Conservation (phyloP, 345 rosid genomes). For the Heritiera fomes region DNA sequence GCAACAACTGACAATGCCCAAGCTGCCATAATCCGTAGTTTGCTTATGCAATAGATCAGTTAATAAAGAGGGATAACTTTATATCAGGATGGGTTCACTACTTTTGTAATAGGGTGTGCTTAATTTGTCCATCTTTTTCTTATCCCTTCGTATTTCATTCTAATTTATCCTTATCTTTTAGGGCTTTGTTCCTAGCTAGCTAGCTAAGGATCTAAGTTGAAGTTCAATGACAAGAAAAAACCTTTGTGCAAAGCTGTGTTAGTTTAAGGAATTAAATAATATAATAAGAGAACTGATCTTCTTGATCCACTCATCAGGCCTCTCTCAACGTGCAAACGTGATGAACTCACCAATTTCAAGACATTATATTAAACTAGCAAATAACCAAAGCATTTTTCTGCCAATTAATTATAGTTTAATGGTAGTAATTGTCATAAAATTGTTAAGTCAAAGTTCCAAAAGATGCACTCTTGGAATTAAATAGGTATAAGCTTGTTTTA, state of each 20-base stretch:
- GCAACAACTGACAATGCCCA: conserved; percentile 72
- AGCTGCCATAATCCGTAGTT: conserved; percentile 71
- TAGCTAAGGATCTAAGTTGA: conserved; percentile 1
- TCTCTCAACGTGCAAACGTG: conserved; percentile 17
- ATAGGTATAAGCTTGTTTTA: no score
- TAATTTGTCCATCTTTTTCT: background rate
- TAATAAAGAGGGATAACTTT: background rate
- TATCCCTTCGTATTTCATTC: conserved; percentile 3
- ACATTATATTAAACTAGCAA: background rate
- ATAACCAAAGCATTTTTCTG: background rate
- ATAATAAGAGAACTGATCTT: conserved; percentile 24
- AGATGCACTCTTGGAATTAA: no score
- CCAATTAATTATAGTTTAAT: background rate
- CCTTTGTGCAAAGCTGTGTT: conserved; percentile 25
- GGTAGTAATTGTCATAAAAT: no score
- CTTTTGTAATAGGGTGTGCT: background rate
- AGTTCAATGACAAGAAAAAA: background rate
- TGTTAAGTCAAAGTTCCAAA: no score
- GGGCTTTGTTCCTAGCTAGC: conserved; percentile 13
- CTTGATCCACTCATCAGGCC: conserved; percentile 5
- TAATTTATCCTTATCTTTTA: background rate
- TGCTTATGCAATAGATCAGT: conserved; percentile 49
- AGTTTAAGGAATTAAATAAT: conserved; percentile 14
- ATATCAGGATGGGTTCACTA: background rate
- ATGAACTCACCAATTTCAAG: conserved; percentile 7